Evolutionary conservation across 2,329 filamentous ascomycete genomes (phyloP), one percentile per base, ranked within the genome.

Genomic region (Pseudogymnoascus sp.): DNA sequence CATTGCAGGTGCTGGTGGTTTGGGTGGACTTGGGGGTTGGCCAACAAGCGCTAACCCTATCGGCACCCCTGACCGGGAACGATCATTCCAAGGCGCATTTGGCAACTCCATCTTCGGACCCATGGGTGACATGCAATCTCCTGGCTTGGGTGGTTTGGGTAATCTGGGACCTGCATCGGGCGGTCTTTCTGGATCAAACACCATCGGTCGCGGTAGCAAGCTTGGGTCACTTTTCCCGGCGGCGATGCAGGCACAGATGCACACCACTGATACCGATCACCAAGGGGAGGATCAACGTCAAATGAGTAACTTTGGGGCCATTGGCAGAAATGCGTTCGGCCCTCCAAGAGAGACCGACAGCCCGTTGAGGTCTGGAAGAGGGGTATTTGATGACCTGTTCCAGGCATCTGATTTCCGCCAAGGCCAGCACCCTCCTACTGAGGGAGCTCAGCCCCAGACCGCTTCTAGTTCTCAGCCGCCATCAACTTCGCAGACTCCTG

Each of bases 171-270:
- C 84, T n/a, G 74, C 78, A 5, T 77, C 79, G 43, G 76, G 79
- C 20, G 81, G 79, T 61, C 35, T 77, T 78, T 38, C 79, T 78
- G 62, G 80, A 79, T 76, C 85, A 6, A 86, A 87, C 58, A 87
- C 87, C 59, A 83, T 89, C 50, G 85, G 89, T 33, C 86, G 91
- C 37, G 82, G 85, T 4, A 94, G 89, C 77, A 95, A 92, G 74
- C 79, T 97, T 38, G 89, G 89, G 2, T 92, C 91, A 1, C 78
- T 99, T 22, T 97, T 99, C 70, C 92, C 93, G 7, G 78, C 86
- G 1, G 87, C 88, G 4, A 92, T 96, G 89, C 92, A 97, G 75
- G 89, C 92, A 36, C 90, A 95, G 73, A 92, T 95, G 88, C 89
- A 92, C 63, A 76, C 77, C 2, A 81, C 86, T 30, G 88, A 93